Percentiles rank a stretch among this genome's conserved stretches.
These are phyloP conservation scores for Saturnispora silvae DNA, from an alignment of 805 yeast genomes.

Conservation along the genomic window DNA sequence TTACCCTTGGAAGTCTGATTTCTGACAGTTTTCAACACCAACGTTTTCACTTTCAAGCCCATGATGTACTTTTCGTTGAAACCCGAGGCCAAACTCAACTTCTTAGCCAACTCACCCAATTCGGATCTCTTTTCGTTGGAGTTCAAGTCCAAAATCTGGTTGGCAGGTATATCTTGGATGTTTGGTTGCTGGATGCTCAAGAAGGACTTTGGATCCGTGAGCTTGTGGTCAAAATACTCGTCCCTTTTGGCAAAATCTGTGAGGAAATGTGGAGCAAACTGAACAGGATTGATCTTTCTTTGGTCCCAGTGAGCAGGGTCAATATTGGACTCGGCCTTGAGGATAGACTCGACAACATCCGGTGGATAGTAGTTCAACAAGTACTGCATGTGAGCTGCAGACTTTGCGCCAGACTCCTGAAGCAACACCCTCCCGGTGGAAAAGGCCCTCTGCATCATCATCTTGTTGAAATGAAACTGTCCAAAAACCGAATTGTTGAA, in stretches of 20 bases:
- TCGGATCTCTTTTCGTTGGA: conserved; percentile 18
- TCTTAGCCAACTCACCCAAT: conserved; percentile 35
- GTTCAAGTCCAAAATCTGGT: conserved; percentile 16
- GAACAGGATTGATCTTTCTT: conserved; percentile 32
- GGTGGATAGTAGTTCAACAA: conserved; percentile 74
- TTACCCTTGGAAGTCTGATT: conserved; percentile 92
- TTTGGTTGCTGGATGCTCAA: conserved; percentile 21
- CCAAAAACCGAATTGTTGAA: neutral
- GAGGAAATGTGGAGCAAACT: conserved; percentile 59
- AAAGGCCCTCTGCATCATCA: neutral
- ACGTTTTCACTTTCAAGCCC: conserved; percentile 51
- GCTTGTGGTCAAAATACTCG: conserved; percentile 62
- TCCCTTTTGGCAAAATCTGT: conserved; percentile 67
- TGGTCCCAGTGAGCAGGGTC: conserved; percentile 49
- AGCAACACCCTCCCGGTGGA: neutral
- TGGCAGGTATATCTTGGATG: conserved; percentile 16
- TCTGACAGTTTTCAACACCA: conserved; percentile 70
- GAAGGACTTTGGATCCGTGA: conserved; percentile 15
- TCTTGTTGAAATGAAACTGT: no score
- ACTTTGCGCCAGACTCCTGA: neutral
- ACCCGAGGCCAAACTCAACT: conserved; percentile 55
- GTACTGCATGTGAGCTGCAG: conserved; percentile 39
- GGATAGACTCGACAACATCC: conserved; percentile 68
- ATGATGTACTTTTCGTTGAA: conserved; percentile 51
- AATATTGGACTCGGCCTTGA: conserved; percentile 67